Conservation (phyloP, 2,329 filamentous ascomycete species). For the Dothidotthia symphoricarpi region DNA sequence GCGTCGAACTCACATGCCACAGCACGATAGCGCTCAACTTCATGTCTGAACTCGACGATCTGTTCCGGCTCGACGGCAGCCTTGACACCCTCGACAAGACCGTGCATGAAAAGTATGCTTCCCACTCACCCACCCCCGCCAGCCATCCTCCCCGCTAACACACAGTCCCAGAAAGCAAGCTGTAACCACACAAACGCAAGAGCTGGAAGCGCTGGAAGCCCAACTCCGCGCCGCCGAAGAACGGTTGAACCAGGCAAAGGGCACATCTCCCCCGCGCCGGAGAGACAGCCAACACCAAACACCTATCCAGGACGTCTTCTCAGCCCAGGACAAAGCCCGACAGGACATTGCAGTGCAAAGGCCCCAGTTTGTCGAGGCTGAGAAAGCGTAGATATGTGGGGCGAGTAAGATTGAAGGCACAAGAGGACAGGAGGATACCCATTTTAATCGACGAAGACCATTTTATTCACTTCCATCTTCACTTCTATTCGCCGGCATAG, state of each 20-base stretch:
- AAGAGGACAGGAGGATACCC: too few species aligned
- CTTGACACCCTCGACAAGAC: slow-evolving; percentile 71
- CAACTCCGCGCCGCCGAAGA: slow-evolving; percentile 82
- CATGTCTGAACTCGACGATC: slow-evolving; percentile 79
- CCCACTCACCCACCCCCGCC: background rate
- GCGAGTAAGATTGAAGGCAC: too few species aligned
- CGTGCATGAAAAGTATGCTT: slow-evolving; percentile 74
- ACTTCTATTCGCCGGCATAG: too few species aligned
- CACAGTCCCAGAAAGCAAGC: slow-evolving; percentile 68
- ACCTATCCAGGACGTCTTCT: slow-evolving; percentile 22
- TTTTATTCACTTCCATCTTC: background rate
- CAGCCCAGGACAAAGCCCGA: slow-evolving; percentile 27
- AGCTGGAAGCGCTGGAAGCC: slow-evolving; percentile 83
- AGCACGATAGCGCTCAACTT: slow-evolving; percentile 88
- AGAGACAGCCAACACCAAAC: slow-evolving; percentile 32
- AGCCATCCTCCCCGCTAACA: slow-evolving; percentile 9
- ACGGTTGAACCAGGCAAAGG: slow-evolving; percentile 54
- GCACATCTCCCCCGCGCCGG: slow-evolving; percentile 29
- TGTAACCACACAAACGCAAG: slow-evolving; percentile 69
- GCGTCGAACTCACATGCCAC: too few species aligned
- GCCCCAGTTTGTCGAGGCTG: too few species aligned
- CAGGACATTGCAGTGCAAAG: too few species aligned
- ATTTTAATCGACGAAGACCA: slow-evolving; percentile 11
- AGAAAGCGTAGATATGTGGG: too few species aligned
- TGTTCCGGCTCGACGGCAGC: slow-evolving; percentile 80